Evolutionary conservation across 1,284 basidiomycete species (phyloP).

Genomic region (Rugosomyces carneus): DNA sequence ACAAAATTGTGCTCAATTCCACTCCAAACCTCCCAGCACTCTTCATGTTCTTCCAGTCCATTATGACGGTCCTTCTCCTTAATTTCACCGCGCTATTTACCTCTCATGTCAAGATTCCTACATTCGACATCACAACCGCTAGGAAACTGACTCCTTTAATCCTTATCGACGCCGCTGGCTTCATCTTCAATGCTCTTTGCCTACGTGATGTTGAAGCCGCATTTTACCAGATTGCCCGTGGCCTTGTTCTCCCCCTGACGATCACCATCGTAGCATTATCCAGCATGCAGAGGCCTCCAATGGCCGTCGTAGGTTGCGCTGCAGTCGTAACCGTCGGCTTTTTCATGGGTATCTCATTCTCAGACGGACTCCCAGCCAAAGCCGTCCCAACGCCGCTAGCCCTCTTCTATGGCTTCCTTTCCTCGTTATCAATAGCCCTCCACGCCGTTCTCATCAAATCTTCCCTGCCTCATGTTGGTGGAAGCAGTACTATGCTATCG

Average conservation of each 20-base stretch:
- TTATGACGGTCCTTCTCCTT: constrained; percentile 62
- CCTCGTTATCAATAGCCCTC: constrained; percentile 65
- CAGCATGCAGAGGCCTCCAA: constrained; percentile 40
- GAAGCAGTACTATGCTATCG: constrained; percentile 61
- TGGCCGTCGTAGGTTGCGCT: constrained; percentile 43
- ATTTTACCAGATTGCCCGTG: constrained; percentile 79
- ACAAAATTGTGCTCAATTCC: constrained; percentile 65
- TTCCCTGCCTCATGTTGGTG: constrained; percentile 57
- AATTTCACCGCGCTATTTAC: constrained; percentile 44
- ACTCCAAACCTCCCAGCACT: constrained; percentile 63
- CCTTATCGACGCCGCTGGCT: constrained; percentile 59
- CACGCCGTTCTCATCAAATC: constrained; percentile 70
- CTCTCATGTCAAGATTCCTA: constrained; percentile 52
- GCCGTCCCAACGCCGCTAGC: constrained; percentile 47
- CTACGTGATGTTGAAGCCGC: constrained; percentile 70
- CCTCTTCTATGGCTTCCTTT: constrained; percentile 62
- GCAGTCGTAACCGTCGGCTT: constrained; percentile 56
- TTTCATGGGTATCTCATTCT: constrained; percentile 55
- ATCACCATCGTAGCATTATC: constrained; percentile 50
- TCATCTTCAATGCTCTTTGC: constrained; percentile 75
- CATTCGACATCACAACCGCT: constrained; percentile 42
- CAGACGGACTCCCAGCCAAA: constrained; percentile 30
- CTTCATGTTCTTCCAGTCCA: constrained; percentile 64
- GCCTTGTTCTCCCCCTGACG: constrained; percentile 70
- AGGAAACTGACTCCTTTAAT: constrained; percentile 60